A percentile compares a stretch with the other conserved stretches of the same genome.
phyloP scores from a whole-genome alignment of 768 basidiomycete species.

The Obba rivulosa region DNA sequence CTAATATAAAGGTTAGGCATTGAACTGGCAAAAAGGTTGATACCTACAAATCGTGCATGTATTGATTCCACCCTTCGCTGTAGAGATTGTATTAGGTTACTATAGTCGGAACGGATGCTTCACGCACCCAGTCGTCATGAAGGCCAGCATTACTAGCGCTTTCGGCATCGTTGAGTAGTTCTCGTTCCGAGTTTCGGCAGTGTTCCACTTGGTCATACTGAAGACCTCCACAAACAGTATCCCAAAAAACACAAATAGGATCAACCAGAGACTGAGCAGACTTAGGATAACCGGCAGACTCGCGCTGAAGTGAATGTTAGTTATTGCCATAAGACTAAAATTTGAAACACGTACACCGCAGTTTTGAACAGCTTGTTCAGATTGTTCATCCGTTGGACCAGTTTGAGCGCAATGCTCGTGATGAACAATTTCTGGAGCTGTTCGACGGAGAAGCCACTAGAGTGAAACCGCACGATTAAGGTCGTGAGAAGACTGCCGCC shows the following conservation, averaged over 20 bases:
- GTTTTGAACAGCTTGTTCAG: slow-evolving; percentile 97
- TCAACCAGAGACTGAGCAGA: slow-evolving; percentile 82
- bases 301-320: slow-evolving; percentile 41
- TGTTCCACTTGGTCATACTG: slow-evolving; percentile 81
- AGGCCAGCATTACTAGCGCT: slow-evolving; percentile 82
- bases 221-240: slow-evolving; percentile 90
- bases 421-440: slow-evolving; percentile 89
- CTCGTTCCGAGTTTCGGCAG: slow-evolving; percentile 56
- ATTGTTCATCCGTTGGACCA: slow-evolving; percentile 82
- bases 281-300: slow-evolving; percentile 84
- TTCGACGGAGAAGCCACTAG: slow-evolving; percentile 44
- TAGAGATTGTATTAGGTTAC: slow-evolving; percentile 24
- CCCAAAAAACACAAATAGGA: slow-evolving; percentile 86
- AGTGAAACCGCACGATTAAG: slow-evolving; percentile 55
- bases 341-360: slow-evolving; percentile 60
- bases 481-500: slow-evolving; percentile 82
- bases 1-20: slow-evolving; percentile 36
- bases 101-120: neutral
- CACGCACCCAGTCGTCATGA: slow-evolving; percentile 88
- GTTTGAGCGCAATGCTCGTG: slow-evolving; percentile 89
- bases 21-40: neutral
- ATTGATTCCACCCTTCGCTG: slow-evolving; percentile 92
- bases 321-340: neutral
- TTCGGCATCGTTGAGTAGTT: slow-evolving; percentile 81
- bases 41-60: slow-evolving; percentile 93